Evolutionary conservation across 2,329 filamentous ascomycete species (phyloP), one percentile per base, ranked within the genome.

Genomic region (Neurospora sp.): DNA sequence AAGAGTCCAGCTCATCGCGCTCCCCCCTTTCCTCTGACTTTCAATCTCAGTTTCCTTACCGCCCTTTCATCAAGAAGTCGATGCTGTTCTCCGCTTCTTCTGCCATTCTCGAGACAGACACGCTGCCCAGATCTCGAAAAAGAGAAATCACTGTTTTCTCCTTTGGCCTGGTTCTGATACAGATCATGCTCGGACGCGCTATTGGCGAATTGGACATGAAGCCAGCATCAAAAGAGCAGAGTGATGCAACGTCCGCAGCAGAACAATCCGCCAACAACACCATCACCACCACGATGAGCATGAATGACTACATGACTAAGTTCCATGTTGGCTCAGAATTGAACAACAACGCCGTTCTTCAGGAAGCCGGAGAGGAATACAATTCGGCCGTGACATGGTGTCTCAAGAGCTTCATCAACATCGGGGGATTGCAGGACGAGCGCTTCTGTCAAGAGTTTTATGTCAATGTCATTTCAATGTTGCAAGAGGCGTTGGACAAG

Each of bases 361-460:
- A n/a, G 10, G 57, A 62, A 33, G 68, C 41, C 1, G 68, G 68
- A 2, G n/a, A 19, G 4, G 46, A 70, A 3, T 70, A 70, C 38
- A 57, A 2, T 2, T 19, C 33, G 1, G 46, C 46, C 2, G 66
- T 68, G 6, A 57, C 67, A 23, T 33, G 69, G 66, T 70, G 66
- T 66, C 66, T 70, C 6, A 19, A 57, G n/a, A 70, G 28, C 11
- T 33, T 68, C 8, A 23, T 68, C 17, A 67, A 43, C 23, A 57
- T 70, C 12, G 66, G 12, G 2, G 66, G 69, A 0, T 37, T 68
- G 12, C 66, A 68, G 8, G n/a, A n/a, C 15, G 69, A 68, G 10
- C 17, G 5, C 1, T 70, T 68, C 19, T 70, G 69, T 36, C 66
- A 68, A 19, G 28, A 66, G 1, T 70, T 70, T 28, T 70, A 67